Base-by-base conservation (phyloP, 176 grass and related monocot species). In the Musa beccarii region DNA sequence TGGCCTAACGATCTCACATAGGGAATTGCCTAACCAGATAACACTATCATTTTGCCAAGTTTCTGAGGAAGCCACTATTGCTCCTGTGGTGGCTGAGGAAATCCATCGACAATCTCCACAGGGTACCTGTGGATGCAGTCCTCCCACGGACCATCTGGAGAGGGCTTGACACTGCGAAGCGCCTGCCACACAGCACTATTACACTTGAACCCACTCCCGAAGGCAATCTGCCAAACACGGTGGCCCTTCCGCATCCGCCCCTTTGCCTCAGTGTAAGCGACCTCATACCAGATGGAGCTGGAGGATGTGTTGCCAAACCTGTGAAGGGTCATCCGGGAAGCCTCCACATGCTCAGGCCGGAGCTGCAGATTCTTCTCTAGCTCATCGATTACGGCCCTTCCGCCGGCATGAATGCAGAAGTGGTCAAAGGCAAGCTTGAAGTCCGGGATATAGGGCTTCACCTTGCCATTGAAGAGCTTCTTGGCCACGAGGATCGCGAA, bases 401-500 rank as follows among this genome's bases (percentile, higher is more conserved):
- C 86, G 16, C 86, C 86, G 9, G 86, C 86, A 34, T 88, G 86
- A 78, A 88, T 88, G 78, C 86, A 88, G 79, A 88, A 88, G 59
- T 88, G 86, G 28, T 88, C 86, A 10, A 88, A 88, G 2, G 86
- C 86, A 20, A 84, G 86, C 68, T 81, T 82, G 73, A 83, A 89
- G 26, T 86, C 81, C 0, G 84, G 87, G 70, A 89, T 82, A 24
- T 89, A 89, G 10, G 87, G 83, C 28, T 82, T 89, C 51, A 84
- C 73, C 80, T 89, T 84, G 55, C 13, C 79, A 53, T 84, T 88
- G 71, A 80, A 75, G 21, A 80, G 72, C 72, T 80, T 79, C 59
- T 66, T 69, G 23, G 59, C 76, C 51, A 80, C 67, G 34, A 89
- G 74, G 21, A 72, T 83, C 0, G 66, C 65, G 12, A 80, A 80